Base-by-base conservation (phyloP, 192 early-diverging fungal genomes). In the Podila epicladia region DNA sequence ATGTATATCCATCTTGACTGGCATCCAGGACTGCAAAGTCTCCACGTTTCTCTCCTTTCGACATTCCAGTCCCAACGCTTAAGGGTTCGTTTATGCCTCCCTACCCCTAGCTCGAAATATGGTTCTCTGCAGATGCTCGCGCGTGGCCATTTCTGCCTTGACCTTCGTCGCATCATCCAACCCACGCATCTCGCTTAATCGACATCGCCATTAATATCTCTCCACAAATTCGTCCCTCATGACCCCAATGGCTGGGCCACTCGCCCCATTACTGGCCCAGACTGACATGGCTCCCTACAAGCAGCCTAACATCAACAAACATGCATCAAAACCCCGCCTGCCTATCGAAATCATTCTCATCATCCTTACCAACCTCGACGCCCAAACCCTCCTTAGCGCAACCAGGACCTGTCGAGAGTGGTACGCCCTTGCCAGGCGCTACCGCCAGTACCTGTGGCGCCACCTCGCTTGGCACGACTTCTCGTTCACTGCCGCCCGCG, bases 281-380 rank as follows among this genome's bases (percentile, higher is more conserved):
- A 55, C 24, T 55, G 22, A 55, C 53, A 55, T 55, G n/a, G 11
- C n/a, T 24, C 53, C 53, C 19, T 24, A n/a, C 24, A 22, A 26
- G 20, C 53, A 55, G 9, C 53, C 5, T 11, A 55, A 22, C 20
- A 51, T 2, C 15, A n/a, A 26, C 48, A 51, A 19, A 5, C 6
- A 24, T 41, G 28, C 61, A 63, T 51, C 17, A 12, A 19, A 32
- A 12, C 53, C 11, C n/a, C n/a, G 3, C 69, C 29, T 78, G 7
- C 75, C 75, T 1, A 67, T 64, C 1, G 75, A 78, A 66, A 71
- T 78, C 59, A 61, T 78, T 50, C 63, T 78, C 15, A 57, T 71
- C 57, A 71, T 78, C 31, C 64, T 78, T 45, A 41, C 65, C 28
- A 64, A 71, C 37, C 75, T 78, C 33, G 75, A 78, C 59, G 68